Conservation (phyloP, 441 rosid genomes). For the Euphorbia neoarborescens region DNA sequence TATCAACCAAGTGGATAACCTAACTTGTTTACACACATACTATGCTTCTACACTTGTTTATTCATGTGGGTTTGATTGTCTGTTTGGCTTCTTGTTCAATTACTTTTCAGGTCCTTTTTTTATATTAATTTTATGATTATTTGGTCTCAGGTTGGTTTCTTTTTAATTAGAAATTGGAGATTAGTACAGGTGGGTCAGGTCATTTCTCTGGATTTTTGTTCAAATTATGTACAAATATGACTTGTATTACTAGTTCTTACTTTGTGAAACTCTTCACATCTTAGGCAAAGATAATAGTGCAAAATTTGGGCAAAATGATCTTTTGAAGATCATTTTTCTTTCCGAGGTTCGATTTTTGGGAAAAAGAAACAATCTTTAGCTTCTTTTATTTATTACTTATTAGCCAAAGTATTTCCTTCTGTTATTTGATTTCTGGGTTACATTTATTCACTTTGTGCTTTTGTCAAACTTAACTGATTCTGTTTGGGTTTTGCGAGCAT, state of each 20-base stretch:
- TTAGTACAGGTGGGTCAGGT: background rate
- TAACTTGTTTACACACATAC: background rate
- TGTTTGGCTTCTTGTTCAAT: background rate
- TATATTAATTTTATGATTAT: background rate
- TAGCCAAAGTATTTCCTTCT: background rate
- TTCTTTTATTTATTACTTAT: background rate
- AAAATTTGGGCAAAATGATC: background rate
- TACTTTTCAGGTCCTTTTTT: background rate
- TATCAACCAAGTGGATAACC: constrained; percentile 2
- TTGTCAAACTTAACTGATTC: background rate
- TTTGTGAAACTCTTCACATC: background rate
- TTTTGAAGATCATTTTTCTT: background rate
- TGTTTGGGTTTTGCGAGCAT: background rate
- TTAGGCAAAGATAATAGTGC: background rate
- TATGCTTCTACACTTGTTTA: background rate
- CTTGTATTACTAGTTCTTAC: background rate
- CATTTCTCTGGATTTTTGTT: background rate
- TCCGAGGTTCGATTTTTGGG: background rate
- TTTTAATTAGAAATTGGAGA: background rate
- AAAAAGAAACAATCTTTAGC: background rate
- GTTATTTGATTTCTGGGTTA: background rate
- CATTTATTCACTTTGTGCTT: background rate
- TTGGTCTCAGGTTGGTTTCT: background rate
- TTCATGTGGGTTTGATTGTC: background rate
- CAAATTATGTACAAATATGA: background rate